Evolutionary conservation across 352 stramenopile genomes (phyloP).

Genomic region (Phytophthora pini): DNA sequence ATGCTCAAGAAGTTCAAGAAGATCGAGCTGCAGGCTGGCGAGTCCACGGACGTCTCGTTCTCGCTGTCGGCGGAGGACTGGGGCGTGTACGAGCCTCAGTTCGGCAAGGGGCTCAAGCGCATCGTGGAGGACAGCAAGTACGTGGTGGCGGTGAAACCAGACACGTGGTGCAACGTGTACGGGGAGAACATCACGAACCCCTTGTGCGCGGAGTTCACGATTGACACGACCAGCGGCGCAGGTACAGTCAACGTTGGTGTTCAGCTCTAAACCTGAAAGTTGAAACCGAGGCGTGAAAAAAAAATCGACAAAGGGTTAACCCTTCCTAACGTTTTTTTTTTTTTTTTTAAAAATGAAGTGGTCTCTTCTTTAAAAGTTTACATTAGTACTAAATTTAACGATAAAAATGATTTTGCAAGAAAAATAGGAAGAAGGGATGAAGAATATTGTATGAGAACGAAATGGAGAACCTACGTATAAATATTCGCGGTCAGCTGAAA

Average conservation of each 20-base stretch:
- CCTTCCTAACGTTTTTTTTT: too few relatives aligned
- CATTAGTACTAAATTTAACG: too few relatives aligned
- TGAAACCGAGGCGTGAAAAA: too few relatives aligned
- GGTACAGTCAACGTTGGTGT: background rate
- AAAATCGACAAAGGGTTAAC: too few relatives aligned
- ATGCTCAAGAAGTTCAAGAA: constrained; percentile 85
- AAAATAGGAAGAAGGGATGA: too few relatives aligned
- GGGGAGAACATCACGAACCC: constrained; percentile 40
- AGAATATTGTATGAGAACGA: background rate
- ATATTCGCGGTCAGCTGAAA: constrained; percentile 5
- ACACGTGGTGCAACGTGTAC: constrained; percentile 77
- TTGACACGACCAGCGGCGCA: background rate
- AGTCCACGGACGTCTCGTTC: constrained; percentile 49
- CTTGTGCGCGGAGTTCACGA: constrained; percentile 48
- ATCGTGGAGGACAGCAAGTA: constrained; percentile 74
- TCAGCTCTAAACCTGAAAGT: background rate
- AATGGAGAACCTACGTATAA: background rate
- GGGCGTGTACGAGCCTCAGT: constrained; percentile 62
- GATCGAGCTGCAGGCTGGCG: constrained; percentile 60
- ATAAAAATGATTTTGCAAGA: too few relatives aligned
- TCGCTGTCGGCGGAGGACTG: constrained; percentile 57
- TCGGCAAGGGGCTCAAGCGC: constrained; percentile 50
- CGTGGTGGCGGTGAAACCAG: constrained; percentile 64
- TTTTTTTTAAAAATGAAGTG: too few relatives aligned
- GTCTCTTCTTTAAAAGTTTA: too few relatives aligned